Percentiles rank a stretch among this genome's conserved stretches.
phyloP scores from a whole-genome alignment of 352 stramenopile species.

The Globisporangium lucens region DNA sequence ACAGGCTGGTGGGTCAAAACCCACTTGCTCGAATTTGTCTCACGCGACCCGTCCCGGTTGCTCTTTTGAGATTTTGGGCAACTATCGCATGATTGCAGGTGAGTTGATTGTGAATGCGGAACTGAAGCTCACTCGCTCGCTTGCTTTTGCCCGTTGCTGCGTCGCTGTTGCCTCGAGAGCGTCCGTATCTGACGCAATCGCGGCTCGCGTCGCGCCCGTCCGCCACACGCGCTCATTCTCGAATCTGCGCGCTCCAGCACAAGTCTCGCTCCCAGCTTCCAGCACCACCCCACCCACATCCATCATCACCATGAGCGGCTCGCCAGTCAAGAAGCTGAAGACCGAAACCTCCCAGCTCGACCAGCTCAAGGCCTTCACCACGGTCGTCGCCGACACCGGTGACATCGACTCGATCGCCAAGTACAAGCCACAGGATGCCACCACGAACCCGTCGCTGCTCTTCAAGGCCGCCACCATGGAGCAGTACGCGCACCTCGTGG shows the following conservation, averaged over 20 bases:
- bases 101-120: conserved; percentile 9
- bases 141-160: background rate
- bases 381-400: conserved; percentile 97
- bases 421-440: conserved; percentile 96
- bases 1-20: background rate
- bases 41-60: conserved; percentile 8
- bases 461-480: conserved; percentile 97
- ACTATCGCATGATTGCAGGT: conserved; percentile 8
- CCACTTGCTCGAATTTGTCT: background rate
- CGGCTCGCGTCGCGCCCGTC: background rate
- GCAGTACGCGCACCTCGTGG: conserved; percentile 95
- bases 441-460: conserved; percentile 98
- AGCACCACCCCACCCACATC: background rate
- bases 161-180: conserved; percentile 3
- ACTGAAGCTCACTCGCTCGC: conserved; percentile 6
- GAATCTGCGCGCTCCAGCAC: conserved; percentile 52
- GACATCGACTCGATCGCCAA: conserved; percentile 92
- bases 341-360: conserved; percentile 82
- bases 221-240: conserved; percentile 46
- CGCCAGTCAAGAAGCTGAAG: conserved; percentile 76
- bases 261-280: conserved; percentile 20
- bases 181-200: conserved; percentile 13
- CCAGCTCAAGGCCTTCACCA: conserved; percentile 96
- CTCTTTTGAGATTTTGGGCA: background rate
- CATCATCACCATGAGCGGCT: conserved; percentile 38